Conservation (phyloP, 1,139 yeast genomes). For the Hemisphaericaspora xylanilytica region DNA sequence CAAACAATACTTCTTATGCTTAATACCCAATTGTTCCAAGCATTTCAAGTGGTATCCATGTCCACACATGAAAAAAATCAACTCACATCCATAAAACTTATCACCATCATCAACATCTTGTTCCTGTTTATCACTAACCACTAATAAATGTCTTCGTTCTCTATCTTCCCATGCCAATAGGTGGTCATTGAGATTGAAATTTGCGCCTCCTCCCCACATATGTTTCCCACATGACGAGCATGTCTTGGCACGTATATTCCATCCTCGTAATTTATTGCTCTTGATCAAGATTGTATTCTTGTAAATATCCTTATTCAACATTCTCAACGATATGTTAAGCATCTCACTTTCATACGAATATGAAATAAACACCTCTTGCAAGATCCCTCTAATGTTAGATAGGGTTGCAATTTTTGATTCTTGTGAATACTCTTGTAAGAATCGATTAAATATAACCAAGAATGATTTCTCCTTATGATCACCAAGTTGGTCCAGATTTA, state of each 20-base stretch:
- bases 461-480: conserved; percentile 36
- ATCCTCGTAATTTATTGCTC: conserved; percentile 49
- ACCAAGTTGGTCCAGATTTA: conserved; percentile 16
- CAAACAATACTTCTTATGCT: conserved; percentile 9
- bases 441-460: conserved; percentile 48
- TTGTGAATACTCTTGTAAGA: conserved; percentile 36
- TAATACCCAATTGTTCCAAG: conserved; percentile 29
- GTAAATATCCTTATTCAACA: conserved; percentile 55
- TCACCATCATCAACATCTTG: conserved; percentile 2
- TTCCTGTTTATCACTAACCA: conserved; percentile 5
- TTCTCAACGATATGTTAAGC: conserved; percentile 48
- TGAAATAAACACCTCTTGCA: conserved; percentile 63
- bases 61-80: conserved; percentile 38
- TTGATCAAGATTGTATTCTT: conserved; percentile 41
- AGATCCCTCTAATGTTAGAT: conserved; percentile 58
- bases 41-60: conserved; percentile 74
- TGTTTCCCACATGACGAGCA: conserved; percentile 73
- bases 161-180: conserved; percentile 51
- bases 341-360: conserved; percentile 63
- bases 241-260: conserved; percentile 52
- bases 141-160: conserved; percentile 11
- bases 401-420: conserved; percentile 38
- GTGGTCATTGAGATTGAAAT: conserved; percentile 22
- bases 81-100: conserved; percentile 18
- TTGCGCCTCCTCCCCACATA: conserved; percentile 54